Evolutionary conservation across 163 green algal genomes (phyloP).

Genomic region (Chloromonas sp.): DNA sequence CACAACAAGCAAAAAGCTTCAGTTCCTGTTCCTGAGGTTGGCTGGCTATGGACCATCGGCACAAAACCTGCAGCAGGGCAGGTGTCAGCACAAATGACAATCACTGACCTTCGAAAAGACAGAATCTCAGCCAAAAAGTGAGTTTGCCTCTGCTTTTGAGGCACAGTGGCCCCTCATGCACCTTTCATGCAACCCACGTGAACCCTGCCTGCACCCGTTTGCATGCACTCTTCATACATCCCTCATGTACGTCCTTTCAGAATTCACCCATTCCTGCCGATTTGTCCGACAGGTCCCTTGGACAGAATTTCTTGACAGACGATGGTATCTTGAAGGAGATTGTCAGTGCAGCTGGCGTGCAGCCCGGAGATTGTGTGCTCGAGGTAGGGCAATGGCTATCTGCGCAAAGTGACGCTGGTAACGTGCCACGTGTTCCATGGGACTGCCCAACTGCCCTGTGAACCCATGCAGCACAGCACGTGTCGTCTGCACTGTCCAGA

Average conservation of each 20-base stretch:
- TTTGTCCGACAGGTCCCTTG: conserved; percentile 54
- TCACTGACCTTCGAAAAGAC: conserved; percentile 36
- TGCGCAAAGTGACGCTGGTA: not conserved
- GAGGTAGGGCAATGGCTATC: conserved; percentile 62
- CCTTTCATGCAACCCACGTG: not conserved
- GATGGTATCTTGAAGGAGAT: conserved; percentile 69
- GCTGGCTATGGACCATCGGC: conserved; percentile 8
- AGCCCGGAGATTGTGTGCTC: conserved; percentile 70
- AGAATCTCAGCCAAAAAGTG: conserved; percentile 59
- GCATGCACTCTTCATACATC: too few relatives aligned
- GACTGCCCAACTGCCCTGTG: too few relatives aligned
- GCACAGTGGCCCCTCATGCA: not conserved
- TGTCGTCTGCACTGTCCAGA: not conserved
- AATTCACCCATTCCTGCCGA: too few relatives aligned
- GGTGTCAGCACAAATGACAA: conserved; percentile 14
- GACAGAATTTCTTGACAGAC: conserved; percentile 92
- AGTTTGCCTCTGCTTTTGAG: not conserved
- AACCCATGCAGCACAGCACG: not conserved
- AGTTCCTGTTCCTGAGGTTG: not conserved
- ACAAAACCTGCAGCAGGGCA: conserved; percentile 7
- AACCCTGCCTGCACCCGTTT: not conserved
- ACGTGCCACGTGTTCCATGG: too few relatives aligned
- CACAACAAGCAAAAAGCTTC: too few relatives aligned
- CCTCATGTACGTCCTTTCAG: too few relatives aligned
- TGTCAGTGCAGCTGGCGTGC: conserved; percentile 54